Conservation (phyloP, 306 rosid species). For the Morella rubra region DNA sequence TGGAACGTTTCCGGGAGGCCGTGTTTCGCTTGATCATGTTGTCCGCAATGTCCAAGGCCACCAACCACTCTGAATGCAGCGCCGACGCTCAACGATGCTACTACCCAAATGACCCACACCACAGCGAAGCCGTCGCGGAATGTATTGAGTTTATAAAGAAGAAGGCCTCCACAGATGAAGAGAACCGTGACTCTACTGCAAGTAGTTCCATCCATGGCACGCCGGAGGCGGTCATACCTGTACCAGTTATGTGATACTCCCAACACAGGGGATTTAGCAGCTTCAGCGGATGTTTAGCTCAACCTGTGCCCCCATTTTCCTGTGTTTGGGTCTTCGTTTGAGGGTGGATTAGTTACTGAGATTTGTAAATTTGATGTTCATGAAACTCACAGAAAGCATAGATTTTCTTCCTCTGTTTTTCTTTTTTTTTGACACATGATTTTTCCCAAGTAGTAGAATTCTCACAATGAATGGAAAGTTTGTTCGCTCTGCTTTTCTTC, state of each 20-base stretch:
- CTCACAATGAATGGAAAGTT: neutral
- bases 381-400: neutral
- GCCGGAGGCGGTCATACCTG: constrained; percentile 25
- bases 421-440: no score
- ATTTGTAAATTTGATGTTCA: neutral
- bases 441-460: no score
- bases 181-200: constrained; percentile 27
- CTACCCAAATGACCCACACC: constrained; percentile 48
- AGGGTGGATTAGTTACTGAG: neutral
- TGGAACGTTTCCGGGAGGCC: constrained; percentile 84
- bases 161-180: constrained; percentile 43
- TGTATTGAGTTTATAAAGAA: constrained; percentile 91
- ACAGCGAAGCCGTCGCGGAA: constrained; percentile 81
- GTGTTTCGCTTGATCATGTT: constrained; percentile 82
- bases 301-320: neutral
- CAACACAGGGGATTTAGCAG: no score
- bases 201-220: constrained; percentile 20
- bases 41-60: constrained; percentile 65
- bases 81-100: constrained; percentile 24
- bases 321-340: neutral
- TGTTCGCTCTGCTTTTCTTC: neutral
- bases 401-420: neutral
- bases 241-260: constrained; percentile 29
- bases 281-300: neutral
- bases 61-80: constrained; percentile 18